Base-by-base conservation (phyloP, 768 basidiomycete species). In the Lentinus brumalis region DNA sequence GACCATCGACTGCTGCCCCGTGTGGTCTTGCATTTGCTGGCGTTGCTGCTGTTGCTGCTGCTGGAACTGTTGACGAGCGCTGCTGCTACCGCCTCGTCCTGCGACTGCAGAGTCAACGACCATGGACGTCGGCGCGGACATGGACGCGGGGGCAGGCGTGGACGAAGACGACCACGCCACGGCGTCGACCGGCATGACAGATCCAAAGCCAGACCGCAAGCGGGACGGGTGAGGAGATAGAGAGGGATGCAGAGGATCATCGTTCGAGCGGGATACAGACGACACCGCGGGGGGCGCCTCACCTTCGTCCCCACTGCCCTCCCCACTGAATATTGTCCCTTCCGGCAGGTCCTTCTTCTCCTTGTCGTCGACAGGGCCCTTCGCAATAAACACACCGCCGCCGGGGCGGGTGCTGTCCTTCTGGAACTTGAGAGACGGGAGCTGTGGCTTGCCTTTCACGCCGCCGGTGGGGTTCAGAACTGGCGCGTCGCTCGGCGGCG, bases 391-490 rank as follows among this genome's bases (percentile, higher is more conserved):
- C 7, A 96, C 86, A 11, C 94, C 94, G 9, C 88, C 88, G n/a
- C 93, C 94, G 11, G 92, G 92, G 50, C 89, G 82, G 50, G 86
- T 86, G 7, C 85, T 82, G 71, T 96, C 94, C 64, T 88, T 88
- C 69, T 85, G 82, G 76, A 91, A 96, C 62, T 86, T 81, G 55
- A 95, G 75, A 46, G 80, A 79, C 26, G 70, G 74, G 4, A 82
- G 68, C 5, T 81, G 71, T 9, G 71, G 83, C 53, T 75, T 83
- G 39, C 77, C 85, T 59, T 84, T 86, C 15, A 87, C 83, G 18
- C 85, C 87, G 31, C 88, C 88, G 1, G 92, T 87, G 3, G 95
- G 94, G 70, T 94, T 95, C 58, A 94, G 79, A 15, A 83, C 78
- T 10, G 88, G 85, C 0, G 80, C 73, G 56, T 85, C 79, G 38